These are phyloP conservation scores for Boletellus ananiceps DNA, from an alignment of 768 basidiomycete species.

Conservation along the genomic window DNA sequence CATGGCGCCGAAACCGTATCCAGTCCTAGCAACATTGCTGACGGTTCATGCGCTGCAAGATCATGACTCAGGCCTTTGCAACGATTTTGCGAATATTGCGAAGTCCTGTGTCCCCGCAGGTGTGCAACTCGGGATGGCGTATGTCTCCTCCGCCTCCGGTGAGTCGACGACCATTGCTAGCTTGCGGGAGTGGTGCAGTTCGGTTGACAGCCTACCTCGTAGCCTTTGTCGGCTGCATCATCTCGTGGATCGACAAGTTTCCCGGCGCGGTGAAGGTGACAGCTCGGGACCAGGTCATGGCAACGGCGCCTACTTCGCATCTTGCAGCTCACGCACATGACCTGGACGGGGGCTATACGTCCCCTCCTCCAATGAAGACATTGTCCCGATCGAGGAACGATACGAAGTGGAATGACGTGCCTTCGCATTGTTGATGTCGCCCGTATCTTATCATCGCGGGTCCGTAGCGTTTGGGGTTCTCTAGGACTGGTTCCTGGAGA, in stretches of 20 bases:
- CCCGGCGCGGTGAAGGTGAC: slow-evolving; percentile 24
- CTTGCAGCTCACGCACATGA: slow-evolving; percentile 21
- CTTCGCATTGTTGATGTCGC: slow-evolving; percentile 10
- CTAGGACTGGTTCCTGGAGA: slow-evolving; percentile 16
- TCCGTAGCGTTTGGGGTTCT: neutral
- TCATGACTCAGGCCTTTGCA: slow-evolving; percentile 19
- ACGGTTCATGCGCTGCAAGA: slow-evolving; percentile 27
- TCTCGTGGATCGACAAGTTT: slow-evolving; percentile 27
- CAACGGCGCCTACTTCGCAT: slow-evolving; percentile 31
- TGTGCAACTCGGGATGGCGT: slow-evolving; percentile 29
- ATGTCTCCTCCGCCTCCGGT: slow-evolving; percentile 27
- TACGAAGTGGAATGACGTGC: slow-evolving; percentile 23
- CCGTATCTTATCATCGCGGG: neutral
- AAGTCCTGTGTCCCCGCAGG: slow-evolving; percentile 21
- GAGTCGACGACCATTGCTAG: neutral
- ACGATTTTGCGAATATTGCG: slow-evolving; percentile 24
- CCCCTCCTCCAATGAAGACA: slow-evolving; percentile 8
- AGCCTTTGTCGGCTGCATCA: slow-evolving; percentile 21
- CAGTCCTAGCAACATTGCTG: slow-evolving; percentile 21
- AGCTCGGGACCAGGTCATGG: slow-evolving; percentile 20
- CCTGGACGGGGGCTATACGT: slow-evolving; percentile 19
- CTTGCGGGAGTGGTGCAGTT: neutral
- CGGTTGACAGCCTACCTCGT: slow-evolving; percentile 11
- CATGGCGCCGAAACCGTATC: neutral
- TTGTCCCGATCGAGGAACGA: slow-evolving; percentile 9